These are phyloP conservation scores for Ophiostoma ips DNA, from an alignment of 2,329 filamentous ascomycete species.

Conservation along the genomic window DNA sequence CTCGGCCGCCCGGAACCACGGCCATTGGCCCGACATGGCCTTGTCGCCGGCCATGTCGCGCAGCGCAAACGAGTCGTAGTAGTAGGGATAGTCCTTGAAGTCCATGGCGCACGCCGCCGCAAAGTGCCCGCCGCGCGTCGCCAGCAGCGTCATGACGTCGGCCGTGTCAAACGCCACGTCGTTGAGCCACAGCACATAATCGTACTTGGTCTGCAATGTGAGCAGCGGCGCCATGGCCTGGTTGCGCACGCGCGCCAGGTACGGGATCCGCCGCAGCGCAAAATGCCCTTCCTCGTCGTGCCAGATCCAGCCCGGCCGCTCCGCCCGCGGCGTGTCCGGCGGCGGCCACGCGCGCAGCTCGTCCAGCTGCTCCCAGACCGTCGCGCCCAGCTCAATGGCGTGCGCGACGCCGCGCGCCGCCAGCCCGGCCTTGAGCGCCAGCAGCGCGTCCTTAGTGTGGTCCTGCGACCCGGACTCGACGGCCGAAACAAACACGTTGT, in stretches of 20 bases:
- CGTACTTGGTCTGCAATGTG: conserved; percentile 27
- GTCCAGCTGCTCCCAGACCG: conserved; percentile 39
- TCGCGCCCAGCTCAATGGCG: conserved; percentile 43
- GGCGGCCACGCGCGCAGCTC: conserved; percentile 30
- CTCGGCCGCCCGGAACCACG: conserved; percentile 37
- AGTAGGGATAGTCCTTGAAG: conserved; percentile 36
- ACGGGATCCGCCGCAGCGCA: conserved; percentile 52
- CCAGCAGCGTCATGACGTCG: conserved; percentile 39
- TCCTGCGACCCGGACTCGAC: conserved; percentile 58
- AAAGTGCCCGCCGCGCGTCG: conserved; percentile 40
- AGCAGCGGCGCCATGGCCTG: conserved; percentile 44
- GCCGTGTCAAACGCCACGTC: conserved; percentile 41
- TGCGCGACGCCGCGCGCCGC: conserved; percentile 35
- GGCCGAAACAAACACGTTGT: conserved; percentile 51
- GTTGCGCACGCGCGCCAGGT: conserved; percentile 51
- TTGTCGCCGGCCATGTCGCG: conserved; percentile 40
- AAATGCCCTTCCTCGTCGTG: conserved; percentile 33
- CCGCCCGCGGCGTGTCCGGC: conserved; percentile 16
- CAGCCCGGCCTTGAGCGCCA: conserved; percentile 39
- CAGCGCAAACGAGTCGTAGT: conserved; percentile 50
- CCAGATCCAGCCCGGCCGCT: conserved; percentile 47
- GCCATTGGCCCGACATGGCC: conserved; percentile 39
- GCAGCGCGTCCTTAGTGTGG: conserved; percentile 47
- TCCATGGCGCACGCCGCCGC: conserved; percentile 48
- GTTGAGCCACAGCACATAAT: conserved; percentile 45